phyloP scores from a whole-genome alignment of 164 flowering plant species.

The Tetracentron sinense region DNA sequence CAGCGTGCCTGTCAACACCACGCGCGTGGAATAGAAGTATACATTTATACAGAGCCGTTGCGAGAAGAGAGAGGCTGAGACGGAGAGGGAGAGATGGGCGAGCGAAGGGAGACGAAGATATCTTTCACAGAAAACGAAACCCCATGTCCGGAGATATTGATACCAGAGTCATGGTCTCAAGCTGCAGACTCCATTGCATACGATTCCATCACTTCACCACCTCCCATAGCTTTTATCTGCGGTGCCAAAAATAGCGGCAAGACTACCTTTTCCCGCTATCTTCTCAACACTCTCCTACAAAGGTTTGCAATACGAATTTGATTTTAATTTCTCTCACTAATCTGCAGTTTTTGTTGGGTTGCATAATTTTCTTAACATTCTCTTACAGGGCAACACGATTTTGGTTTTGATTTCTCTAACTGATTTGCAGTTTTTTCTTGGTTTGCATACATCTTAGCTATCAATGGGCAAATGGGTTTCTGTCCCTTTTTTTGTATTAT shows the following conservation, averaged over 20 bases:
- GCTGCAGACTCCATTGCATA: conserved; percentile 55
- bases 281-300: conserved; percentile 61
- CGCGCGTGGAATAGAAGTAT: neutral
- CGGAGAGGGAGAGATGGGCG: neutral
- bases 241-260: conserved; percentile 91
- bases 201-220: conserved; percentile 39
- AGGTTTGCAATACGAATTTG: conserved; percentile 30
- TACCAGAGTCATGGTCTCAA: conserved; percentile 64
- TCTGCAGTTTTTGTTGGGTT: neutral
- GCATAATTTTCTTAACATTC: no score
- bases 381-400: no score
- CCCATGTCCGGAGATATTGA: conserved; percentile 32
- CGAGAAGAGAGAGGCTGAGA: neutral
- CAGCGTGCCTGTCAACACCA: neutral
- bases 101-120: neutral
- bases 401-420: no score
- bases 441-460: neutral
- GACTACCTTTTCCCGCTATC: conserved; percentile 78
- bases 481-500: neutral
- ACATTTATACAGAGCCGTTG: neutral
- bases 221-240: conserved; percentile 60
- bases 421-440: neutral
- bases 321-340: neutral
- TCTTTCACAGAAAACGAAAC: conserved; percentile 7
- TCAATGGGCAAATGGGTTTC: neutral